These are phyloP conservation scores for Cladophialophora yegresii DNA, from an alignment of 2,329 filamentous ascomycete genomes.

Conservation along the genomic window DNA sequence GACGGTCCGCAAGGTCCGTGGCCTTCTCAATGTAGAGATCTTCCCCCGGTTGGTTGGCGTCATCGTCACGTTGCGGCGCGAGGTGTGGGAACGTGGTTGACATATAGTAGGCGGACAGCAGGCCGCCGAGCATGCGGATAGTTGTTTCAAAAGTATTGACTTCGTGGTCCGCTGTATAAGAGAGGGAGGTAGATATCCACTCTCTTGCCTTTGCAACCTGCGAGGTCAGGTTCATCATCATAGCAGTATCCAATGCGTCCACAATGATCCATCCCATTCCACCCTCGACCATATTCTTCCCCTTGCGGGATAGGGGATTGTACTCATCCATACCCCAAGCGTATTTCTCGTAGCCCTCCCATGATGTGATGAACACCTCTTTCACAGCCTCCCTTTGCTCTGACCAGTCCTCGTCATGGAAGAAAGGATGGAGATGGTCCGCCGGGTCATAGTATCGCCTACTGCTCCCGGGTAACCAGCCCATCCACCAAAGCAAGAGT, in stretches of 20 bases:
- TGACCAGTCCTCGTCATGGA: conserved; percentile 65
- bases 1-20: conserved; percentile 82
- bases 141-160: conserved; percentile 98
- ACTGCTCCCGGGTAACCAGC: conserved; percentile 52
- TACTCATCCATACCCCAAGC: conserved; percentile 96
- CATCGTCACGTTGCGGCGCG: conserved; percentile 71
- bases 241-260: conserved; percentile 92
- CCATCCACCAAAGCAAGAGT: conserved; percentile 68
- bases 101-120: conserved; percentile 93
- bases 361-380: conserved; percentile 87
- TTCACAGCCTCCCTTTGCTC: conserved; percentile 77
- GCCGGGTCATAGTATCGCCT: conserved; percentile 22
- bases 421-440: conserved; percentile 23
- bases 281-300: conserved; percentile 79
- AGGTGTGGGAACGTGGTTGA: conserved; percentile 79
- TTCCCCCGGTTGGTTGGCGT: conserved; percentile 72
- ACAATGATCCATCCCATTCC: conserved; percentile 98
- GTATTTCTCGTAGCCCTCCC: conserved; percentile 88
- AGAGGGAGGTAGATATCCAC: conserved; percentile 79
- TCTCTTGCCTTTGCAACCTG: conserved; percentile 80
- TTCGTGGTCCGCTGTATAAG: conserved; percentile 81
- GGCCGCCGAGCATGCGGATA: conserved; percentile 92
- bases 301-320: conserved; percentile 75
- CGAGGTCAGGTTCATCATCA: conserved; percentile 94
- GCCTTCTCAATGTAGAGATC: conserved; percentile 96